phyloP scores from a whole-genome alignment of 371 early-diverging fungal genomes.

The Circinella umbellata region DNA sequence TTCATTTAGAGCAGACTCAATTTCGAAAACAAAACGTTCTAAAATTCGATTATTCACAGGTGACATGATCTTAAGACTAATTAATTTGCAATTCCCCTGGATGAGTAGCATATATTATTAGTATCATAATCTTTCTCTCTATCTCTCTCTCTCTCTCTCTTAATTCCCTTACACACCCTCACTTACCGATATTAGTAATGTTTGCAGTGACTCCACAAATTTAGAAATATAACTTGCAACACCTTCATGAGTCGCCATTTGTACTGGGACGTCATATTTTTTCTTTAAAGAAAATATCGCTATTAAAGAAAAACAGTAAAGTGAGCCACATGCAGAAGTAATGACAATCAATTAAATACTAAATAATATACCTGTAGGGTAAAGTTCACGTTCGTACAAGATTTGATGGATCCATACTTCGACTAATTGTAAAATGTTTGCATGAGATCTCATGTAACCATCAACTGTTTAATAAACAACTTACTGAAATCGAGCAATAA shows the following conservation, averaged over 20 bases:
- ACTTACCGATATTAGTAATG: constrained; percentile 50
- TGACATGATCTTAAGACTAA: constrained; percentile 43
- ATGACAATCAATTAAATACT: neutral
- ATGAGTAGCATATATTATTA: neutral
- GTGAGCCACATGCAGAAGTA: neutral
- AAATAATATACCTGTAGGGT: constrained; percentile 45
- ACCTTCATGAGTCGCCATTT: constrained; percentile 52
- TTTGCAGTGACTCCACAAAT: constrained; percentile 47
- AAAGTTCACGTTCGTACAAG: constrained; percentile 53
- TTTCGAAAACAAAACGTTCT: constrained; percentile 61
- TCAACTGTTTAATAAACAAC: too few relatives aligned
- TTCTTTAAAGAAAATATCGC: constrained; percentile 49
- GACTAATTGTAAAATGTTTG: constrained; percentile 27
- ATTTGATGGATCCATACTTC: constrained; percentile 64
- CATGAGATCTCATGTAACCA: neutral
- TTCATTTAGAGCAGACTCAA: constrained; percentile 31
- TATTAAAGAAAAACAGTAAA: neutral
- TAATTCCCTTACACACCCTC: too few relatives aligned
- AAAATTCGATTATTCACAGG: constrained; percentile 22
- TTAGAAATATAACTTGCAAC: constrained; percentile 48
- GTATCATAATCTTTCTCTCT: neutral
- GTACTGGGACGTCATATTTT: constrained; percentile 58
- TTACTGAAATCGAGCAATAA: constrained; percentile 33
- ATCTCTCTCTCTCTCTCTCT: neutral
- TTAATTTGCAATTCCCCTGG: constrained; percentile 42